These are phyloP conservation scores for Vicia faba DNA, from an alignment of 306 rosid genomes.

Conservation along the genomic window DNA sequence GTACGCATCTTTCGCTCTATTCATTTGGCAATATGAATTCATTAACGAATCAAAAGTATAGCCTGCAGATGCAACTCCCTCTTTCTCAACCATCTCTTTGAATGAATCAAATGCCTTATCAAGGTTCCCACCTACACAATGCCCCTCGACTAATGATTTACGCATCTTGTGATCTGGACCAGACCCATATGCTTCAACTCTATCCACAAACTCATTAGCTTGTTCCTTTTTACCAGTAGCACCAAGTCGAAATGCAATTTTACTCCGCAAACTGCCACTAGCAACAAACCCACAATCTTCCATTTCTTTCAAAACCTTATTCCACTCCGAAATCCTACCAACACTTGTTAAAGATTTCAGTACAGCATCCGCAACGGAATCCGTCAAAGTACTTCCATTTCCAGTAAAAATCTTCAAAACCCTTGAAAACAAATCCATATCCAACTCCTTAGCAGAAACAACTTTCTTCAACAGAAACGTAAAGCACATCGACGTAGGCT, in stretches of 20 bases:
- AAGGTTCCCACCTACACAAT: conserved; percentile 61
- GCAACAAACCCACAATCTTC: conserved; percentile 60
- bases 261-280: conserved; percentile 43
- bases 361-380: conserved; percentile 54
- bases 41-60: conserved; percentile 55
- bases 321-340: conserved; percentile 55
- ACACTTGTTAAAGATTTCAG: conserved; percentile 63
- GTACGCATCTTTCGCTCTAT: conserved; percentile 60
- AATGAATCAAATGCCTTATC: conserved; percentile 58
- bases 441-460: conserved; percentile 51
- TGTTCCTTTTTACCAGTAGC: conserved; percentile 57
- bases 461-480: conserved; percentile 63
- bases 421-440: conserved; percentile 58
- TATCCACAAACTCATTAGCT: conserved; percentile 51
- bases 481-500: conserved; percentile 55
- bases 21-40: conserved; percentile 57
- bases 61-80: conserved; percentile 47
- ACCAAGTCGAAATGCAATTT: conserved; percentile 55
- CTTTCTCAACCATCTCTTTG: conserved; percentile 60
- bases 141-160: conserved; percentile 61
- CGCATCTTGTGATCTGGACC: conserved; percentile 51
- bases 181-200: conserved; percentile 51
- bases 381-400: conserved; percentile 54
- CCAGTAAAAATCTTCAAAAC: conserved; percentile 51
- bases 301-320: conserved; percentile 68